Base-by-base conservation (phyloP, 1,284 basidiomycete species). In the Cystobasidium sp. region DNA sequence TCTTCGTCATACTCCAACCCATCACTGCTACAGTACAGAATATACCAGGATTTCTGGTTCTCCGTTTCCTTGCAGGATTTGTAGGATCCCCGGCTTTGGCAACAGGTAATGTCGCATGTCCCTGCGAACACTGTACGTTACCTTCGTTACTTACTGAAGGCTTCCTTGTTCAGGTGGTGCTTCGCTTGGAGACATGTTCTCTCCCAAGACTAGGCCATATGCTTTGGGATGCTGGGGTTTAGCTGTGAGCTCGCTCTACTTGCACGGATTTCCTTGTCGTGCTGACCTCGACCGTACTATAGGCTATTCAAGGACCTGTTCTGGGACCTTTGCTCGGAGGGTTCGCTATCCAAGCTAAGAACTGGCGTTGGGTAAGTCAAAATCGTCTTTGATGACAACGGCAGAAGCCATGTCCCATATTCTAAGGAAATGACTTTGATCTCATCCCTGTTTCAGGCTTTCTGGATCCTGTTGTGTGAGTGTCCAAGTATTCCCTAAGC, bases 1-100 rank as follows among this genome's bases (percentile, higher is more conserved):
- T 82, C 74, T 83, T 82, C 76, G 80, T 78, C 75, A 73, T 81
- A 53, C 80, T 81, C 22, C 81, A 82, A 75, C 75, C 82, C 16
- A 81, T 81, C 3, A 79, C 80, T 3, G 82, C 82, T 0, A 76
- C 82, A 9, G 79, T 79, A 1, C 77, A 74, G 43, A 82, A 82
- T 74, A 80, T 81, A 65, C 78, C 81, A 6, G 80, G 80, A 1
- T 78, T 83, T 22, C 66, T 75, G 6, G 78, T 82, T 20, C 74
- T 83, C 14, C 79, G 83, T 24, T 83, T 83, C 78, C 49, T 83
- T 12, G 80, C 81, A 51, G 82, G 82, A 1, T 83, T 83, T 71
- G 71, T 83, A 14, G 82, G 82, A 10, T 78, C 78, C 5, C 82
- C 82, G 0, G 80, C 81, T 18, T 65, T 83, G 3, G 80, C 82